Evolutionary conservation across 805 yeast species (phyloP), one percentile per base, ranked within the genome.

Genomic region (Cyberlindnera euphorbiae): DNA sequence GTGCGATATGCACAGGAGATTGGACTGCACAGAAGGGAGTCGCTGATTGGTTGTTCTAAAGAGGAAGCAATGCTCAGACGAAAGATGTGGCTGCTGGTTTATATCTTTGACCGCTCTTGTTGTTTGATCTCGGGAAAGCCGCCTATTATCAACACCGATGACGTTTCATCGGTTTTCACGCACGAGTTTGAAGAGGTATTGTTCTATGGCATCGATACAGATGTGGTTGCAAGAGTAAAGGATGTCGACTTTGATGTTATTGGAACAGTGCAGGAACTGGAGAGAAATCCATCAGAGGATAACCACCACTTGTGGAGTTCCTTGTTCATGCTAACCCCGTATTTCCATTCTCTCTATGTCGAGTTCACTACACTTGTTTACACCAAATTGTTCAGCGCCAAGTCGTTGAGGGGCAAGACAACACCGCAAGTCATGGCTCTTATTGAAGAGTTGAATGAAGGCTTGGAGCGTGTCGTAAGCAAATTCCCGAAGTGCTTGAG

Each of bases 1-100:
- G 64, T 73, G 5, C 60, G 79, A 42, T 68, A 66, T 42, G 81
- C 81, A 0, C 72, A 69, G 31, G 79, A 74, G 26, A 47, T 77
- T 50, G 84, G 84, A 0, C 58, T 82, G 6, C 75, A 79, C 44
- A 58, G 77, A 35, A 55, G 55, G 4, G 81, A 75, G 30, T 47
- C 68, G 2, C 64, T 66, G 34, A 46, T 53, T 4, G 62, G 66
- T 2, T 41, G 73, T 13, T 26, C 61, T 0, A 45, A 49, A 0
- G 56, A 50, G 5, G 79, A 75, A 28, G 55, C 58, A 1, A 44
- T 53, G 3, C 49, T 53, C 4, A 62, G 75, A 16, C 52, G 70
- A 17, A 43, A 55, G 9, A 36, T 78, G 16, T 79, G 79, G 75
- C 67, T 75, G 65, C 44, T 59, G 12, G 66, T 77, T 31, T 73